These are phyloP conservation scores for Hemisphaericaspora xylofermentans DNA, from an alignment of 1,139 yeast genomes.

Conservation along the genomic window DNA sequence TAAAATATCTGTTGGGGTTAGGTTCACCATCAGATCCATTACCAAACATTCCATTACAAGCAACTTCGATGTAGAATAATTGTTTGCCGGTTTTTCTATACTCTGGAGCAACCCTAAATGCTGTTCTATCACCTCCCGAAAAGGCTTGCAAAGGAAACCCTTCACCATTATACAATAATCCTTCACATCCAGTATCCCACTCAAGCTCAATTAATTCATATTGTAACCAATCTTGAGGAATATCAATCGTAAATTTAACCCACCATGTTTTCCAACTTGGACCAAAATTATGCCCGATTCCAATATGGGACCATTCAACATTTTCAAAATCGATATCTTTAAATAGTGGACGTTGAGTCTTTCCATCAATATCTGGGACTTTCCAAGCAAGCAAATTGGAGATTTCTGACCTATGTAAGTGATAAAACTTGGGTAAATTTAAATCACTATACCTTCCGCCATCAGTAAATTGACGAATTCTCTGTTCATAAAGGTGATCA, in stretches of 20 bases:
- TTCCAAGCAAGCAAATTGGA: slow-evolving; percentile 54
- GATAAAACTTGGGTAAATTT: slow-evolving; percentile 83
- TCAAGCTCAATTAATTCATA: slow-evolving; percentile 60
- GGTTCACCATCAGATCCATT: slow-evolving; percentile 63
- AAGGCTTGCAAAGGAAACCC: slow-evolving; percentile 81
- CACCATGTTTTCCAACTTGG: slow-evolving; percentile 98
- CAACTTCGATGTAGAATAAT: slow-evolving; percentile 77
- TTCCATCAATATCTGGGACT: slow-evolving; percentile 57
- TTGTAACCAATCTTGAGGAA: slow-evolving; percentile 61
- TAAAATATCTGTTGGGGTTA: slow-evolving; percentile 67
- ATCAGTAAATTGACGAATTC: slow-evolving; percentile 79
- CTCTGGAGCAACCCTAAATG: slow-evolving; percentile 63
- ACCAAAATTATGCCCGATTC: slow-evolving; percentile 78
- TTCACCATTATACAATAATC: slow-evolving; percentile 63
- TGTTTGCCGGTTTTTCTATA: slow-evolving; percentile 42
- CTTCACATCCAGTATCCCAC: slow-evolving; percentile 90
- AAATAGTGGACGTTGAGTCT: slow-evolving; percentile 71
- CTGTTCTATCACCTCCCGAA: slow-evolving; percentile 81
- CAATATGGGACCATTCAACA: slow-evolving; percentile 56
- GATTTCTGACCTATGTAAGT: slow-evolving; percentile 52
- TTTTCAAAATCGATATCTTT: slow-evolving; percentile 50
- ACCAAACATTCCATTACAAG: slow-evolving; percentile 96
- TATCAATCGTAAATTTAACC: slow-evolving; percentile 66
- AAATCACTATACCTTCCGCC: slow-evolving; percentile 66
- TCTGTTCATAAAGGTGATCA: slow-evolving; percentile 70